Base-by-base conservation (phyloP, 306 rosid species). In the Myrica gale region DNA sequence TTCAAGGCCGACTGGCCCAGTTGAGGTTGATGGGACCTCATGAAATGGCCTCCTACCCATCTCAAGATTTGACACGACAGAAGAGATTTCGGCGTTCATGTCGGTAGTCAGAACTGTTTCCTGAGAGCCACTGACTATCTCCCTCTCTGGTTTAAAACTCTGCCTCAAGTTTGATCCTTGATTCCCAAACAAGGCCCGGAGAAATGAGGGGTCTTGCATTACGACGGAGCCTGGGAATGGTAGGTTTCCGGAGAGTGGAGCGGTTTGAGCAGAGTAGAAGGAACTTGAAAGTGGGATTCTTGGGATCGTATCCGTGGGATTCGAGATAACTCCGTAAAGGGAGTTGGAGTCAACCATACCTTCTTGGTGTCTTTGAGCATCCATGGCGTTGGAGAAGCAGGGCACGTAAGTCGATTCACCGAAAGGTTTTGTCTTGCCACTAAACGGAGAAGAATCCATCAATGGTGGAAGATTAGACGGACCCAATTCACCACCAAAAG, bases 371-470 rank as follows among this genome's bases (percentile, higher is more conserved):
- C 89, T 84, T 54, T 73, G 91, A 82, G 82, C 81, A 82, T 86
- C 84, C 71, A 86, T 72, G 76, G 85, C 80, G 84, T 82, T 90
- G 99, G 99, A 96, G 99, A 96, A 96, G 99, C 99, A 96, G 99
- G 99, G 90, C 99, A 96, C 99, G 99, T 92, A 84, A 76, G 74
- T 74, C 58, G 89, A 82, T 69, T 85, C 91, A 15, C 45, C 60
- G 17, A 71, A 48, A 1, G 83, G 74, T 71, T 85, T 91, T 50
- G 82, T 73, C 17, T 86, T 87, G 16, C 60, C 78, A 58, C 62
- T 48, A 42, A 82, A 91, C 57, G 88, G 80, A 0, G 92, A 83
- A 7, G 94, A 80, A 71, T 92, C 96, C 47, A 86, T 83, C 54
- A 95, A 80, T 2, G 96, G 97, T 44, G 99, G 99, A 5, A 92